Evolutionary conservation across 2,329 filamentous ascomycete genomes (phyloP), one percentile per base, ranked within the genome.

Genomic region (Diaporthe longicolla): DNA sequence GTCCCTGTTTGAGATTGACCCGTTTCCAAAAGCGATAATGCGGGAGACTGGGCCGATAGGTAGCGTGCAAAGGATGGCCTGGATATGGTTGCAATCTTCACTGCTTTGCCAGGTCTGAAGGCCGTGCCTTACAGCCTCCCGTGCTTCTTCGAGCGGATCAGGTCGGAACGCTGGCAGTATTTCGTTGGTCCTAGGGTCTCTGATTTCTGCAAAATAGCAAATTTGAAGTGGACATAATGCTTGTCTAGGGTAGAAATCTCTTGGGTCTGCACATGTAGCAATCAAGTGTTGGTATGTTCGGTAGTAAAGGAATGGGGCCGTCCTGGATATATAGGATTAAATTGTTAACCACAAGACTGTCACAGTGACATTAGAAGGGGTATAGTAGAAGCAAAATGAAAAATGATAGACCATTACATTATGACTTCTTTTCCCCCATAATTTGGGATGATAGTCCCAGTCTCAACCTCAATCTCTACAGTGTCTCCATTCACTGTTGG

Each of bases 191-290:
- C 26, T 57, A 35, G 54, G 54, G 17, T 57, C 29, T 35, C 54
- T 57, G 54, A 21, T 32, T 57, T 26, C 15, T 35, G 26, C 54
- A 57, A 57, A 32, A 57, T 57, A 57, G 54, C 54, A 57, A 35
- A 57, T 57, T 57, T 32, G 54, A n/a, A 57, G 54, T 32, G 54
- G 54, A 21, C 54, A 57, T 21, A 32, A 57, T 9, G 54, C 54
- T 57, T 57, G 29, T 19, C 15, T 57, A 21, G 54, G 26, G 54
- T 32, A 35, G 54, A 32, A 32, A 17, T 57, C 54, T n/a, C 5
- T 57, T n/a, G 54, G 26, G 54, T 57, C 54, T 57, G 54, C 54
- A 21, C 17, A 57, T 35, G 13, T 35, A 57, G 54, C 15, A 19
- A 57, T 35, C 2, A 57, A 32, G 32, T 32, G 54, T 57, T 57